Conservation (phyloP, 495 filamentous ascomycete genomes). For the Neurospora sp. region DNA sequence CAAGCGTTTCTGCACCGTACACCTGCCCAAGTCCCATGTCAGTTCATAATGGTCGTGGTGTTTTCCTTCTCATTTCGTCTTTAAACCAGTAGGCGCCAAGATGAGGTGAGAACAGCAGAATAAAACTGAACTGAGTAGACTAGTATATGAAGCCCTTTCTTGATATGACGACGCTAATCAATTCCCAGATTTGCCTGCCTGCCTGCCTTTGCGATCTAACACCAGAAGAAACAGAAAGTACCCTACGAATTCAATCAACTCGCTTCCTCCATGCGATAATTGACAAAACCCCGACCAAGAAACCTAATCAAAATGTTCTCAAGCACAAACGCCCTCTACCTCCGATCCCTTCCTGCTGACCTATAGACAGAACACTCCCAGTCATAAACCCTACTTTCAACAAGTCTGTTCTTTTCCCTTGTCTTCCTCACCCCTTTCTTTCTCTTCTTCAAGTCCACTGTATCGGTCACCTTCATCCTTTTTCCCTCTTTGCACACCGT, state of each 20-base stretch:
- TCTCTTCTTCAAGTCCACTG: not conserved
- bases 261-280: not conserved
- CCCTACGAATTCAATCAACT: not conserved
- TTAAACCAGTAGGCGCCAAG: not conserved
- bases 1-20: not conserved
- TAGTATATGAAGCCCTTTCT: not conserved
- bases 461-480: not conserved
- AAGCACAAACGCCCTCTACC: not conserved
- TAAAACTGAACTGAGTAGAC: not conserved
- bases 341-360: not conserved
- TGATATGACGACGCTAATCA: not conserved
- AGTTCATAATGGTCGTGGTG: not conserved
- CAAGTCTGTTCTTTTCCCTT: not conserved
- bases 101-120: not conserved
- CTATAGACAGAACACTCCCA: not conserved
- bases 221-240: not conserved
- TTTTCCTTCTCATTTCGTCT: not conserved
- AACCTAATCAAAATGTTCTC: not conserved
- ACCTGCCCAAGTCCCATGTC: not conserved
- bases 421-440: not conserved
- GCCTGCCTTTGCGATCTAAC: not conserved
- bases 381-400: not conserved
- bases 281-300: not conserved
- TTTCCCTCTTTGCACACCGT: not conserved
- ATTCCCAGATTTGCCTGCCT: not conserved